A percentile compares a stretch with the other conserved stretches of the same genome.
These are phyloP conservation scores for Fusarium humuli DNA, from an alignment of 2,329 filamentous ascomycete genomes.

Conservation along the genomic window DNA sequence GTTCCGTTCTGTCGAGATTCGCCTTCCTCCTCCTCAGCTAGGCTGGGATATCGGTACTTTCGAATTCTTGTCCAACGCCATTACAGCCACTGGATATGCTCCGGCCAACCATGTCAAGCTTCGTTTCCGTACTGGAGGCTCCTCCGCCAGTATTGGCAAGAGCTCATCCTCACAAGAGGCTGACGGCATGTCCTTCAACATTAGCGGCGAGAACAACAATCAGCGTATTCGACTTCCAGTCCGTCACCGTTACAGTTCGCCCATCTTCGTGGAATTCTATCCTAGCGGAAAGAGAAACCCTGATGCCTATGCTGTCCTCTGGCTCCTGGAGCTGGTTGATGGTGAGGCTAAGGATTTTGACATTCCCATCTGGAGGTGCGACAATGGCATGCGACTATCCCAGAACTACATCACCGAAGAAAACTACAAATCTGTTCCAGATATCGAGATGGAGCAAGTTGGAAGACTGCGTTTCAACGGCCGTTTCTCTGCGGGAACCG, in stretches of 20 bases:
- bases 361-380: constrained; percentile 90
- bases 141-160: constrained; percentile 75
- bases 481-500: constrained; percentile 89
- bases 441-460: constrained; percentile 81
- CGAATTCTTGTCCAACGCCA: constrained; percentile 79
- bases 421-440: constrained; percentile 76
- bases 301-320: constrained; percentile 82
- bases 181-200: constrained; percentile 62
- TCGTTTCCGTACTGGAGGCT: constrained; percentile 85
- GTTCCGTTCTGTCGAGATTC: constrained; percentile 89
- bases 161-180: constrained; percentile 71
- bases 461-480: constrained; percentile 84
- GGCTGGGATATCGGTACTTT: constrained; percentile 98
- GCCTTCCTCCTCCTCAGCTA: constrained; percentile 83
- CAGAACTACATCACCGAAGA: constrained; percentile 92
- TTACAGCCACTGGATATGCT: constrained; percentile 73
- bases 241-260: constrained; percentile 89
- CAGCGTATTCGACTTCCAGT: constrained; percentile 80
- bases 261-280: constrained; percentile 89
- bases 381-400: constrained; percentile 78
- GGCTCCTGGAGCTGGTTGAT: constrained; percentile 87
- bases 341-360: constrained; percentile 82
- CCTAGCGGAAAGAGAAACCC: constrained; percentile 74
- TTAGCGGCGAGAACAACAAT: constrained; percentile 57
- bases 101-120: constrained; percentile 78